A percentile compares a stretch with the other conserved stretches of the same genome.
These are phyloP conservation scores for Termitomyces bulborhizus DNA, from an alignment of 768 basidiomycete species.

Conservation along the genomic window DNA sequence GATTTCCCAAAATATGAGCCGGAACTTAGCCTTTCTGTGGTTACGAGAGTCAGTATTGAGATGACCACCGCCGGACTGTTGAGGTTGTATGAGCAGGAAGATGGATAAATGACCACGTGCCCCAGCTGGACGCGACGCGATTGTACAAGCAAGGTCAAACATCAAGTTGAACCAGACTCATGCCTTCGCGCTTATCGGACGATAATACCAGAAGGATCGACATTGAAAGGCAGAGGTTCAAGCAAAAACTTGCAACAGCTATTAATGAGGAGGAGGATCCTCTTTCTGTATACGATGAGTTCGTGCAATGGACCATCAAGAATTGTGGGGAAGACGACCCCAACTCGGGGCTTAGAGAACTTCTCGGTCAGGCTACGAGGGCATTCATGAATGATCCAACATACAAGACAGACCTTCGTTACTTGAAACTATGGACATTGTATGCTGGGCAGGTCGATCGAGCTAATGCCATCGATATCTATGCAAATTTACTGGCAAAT, in stretches of 20 bases:
- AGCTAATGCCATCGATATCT: constrained; percentile 61
- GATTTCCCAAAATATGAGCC: too few species aligned
- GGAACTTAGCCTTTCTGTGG: too few species aligned
- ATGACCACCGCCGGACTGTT: too few species aligned
- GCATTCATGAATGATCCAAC: constrained; percentile 77
- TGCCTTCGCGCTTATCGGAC: constrained; percentile 11
- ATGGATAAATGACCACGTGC: constrained; percentile 11
- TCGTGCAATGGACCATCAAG: constrained; percentile 86
- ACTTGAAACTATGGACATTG: constrained; percentile 87
- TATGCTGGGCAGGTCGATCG: constrained; percentile 80
- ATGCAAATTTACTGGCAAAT: constrained; percentile 64
- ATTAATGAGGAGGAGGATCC: constrained; percentile 80
- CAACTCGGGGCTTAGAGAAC: constrained; percentile 66
- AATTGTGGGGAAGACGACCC: constrained; percentile 67
- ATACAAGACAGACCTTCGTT: constrained; percentile 85
- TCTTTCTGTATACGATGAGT: constrained; percentile 77
- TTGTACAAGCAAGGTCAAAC: constrained; percentile 10
- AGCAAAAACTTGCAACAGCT: constrained; percentile 40
- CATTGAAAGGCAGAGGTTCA: constrained; percentile 29
- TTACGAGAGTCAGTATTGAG: too few species aligned
- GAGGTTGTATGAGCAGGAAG: too few species aligned
- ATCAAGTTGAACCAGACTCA: constrained; percentile 9
- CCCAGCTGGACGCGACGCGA: constrained; percentile 14
- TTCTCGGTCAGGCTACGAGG: constrained; percentile 79
- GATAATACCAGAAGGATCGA: constrained; percentile 20